Conservation (phyloP, 768 basidiomycete species). For the Amanita brunnescens region DNA sequence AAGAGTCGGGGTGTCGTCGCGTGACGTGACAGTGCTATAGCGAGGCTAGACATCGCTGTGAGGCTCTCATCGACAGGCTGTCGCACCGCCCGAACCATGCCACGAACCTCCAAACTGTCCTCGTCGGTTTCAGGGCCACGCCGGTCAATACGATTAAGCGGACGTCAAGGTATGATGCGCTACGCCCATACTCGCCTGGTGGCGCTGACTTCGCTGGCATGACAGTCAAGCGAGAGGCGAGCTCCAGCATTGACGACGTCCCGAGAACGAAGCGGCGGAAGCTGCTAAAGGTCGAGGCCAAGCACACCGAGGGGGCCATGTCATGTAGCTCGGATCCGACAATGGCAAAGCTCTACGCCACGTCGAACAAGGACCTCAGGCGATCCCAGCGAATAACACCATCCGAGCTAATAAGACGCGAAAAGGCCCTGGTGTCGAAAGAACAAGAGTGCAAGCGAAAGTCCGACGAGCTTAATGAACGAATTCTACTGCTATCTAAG, state of each 20-base stretch:
- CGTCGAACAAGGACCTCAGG: slow-evolving; percentile 21
- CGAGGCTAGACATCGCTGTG: background rate
- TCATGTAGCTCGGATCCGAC: slow-evolving; percentile 7
- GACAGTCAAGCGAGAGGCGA: slow-evolving; percentile 5
- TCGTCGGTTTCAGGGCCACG: slow-evolving; percentile 5
- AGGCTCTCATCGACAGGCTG: background rate
- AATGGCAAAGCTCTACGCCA: slow-evolving; percentile 10
- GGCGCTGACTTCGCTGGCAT: slow-evolving; percentile 6
- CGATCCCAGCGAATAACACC: slow-evolving; percentile 32
- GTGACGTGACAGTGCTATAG: slow-evolving; percentile 6
- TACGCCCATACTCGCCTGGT: background rate
- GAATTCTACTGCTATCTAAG: slow-evolving; percentile 26
- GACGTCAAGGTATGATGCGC: slow-evolving; percentile 16
- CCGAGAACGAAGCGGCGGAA: slow-evolving; percentile 8
- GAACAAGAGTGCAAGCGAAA: slow-evolving; percentile 33
- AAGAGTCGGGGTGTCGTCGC: background rate
- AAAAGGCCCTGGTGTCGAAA: slow-evolving; percentile 24
- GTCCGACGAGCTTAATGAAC: slow-evolving; percentile 30
- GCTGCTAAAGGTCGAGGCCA: slow-evolving; percentile 4
- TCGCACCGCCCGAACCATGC: slow-evolving; percentile 11
- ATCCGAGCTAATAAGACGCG: slow-evolving; percentile 29
- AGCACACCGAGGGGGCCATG: background rate
- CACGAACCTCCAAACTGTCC: slow-evolving; percentile 10
- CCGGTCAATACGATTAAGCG: slow-evolving; percentile 25
- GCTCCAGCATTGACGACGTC: slow-evolving; percentile 3